These are phyloP conservation scores for Suhomyces wounanorum DNA, from an alignment of 1,139 yeast genomes.

Conservation along the genomic window DNA sequence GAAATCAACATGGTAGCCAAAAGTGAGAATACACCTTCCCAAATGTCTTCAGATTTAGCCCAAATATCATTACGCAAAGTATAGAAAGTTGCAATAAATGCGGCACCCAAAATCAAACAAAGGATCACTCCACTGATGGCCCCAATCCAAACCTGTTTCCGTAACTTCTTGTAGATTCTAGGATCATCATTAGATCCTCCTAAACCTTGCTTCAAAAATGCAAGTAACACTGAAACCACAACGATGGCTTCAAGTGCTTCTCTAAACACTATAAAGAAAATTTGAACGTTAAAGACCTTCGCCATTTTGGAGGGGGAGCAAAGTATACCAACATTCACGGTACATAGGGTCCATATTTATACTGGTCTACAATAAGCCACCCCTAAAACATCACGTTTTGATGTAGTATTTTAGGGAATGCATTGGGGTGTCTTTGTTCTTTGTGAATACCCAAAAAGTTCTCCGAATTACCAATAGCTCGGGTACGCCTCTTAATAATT, in stretches of 20 bases:
- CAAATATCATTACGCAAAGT: constrained; percentile 25
- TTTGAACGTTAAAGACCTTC: constrained; percentile 53
- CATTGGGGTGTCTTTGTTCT: not conserved
- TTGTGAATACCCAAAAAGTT: not conserved
- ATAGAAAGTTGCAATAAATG: constrained; percentile 28
- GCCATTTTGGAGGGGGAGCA: constrained; percentile 26
- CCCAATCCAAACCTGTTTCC: constrained; percentile 32
- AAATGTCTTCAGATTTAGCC: constrained; percentile 28
- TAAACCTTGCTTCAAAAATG: constrained; percentile 85
- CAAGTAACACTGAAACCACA: constrained; percentile 84
- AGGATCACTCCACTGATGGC: constrained; percentile 24
- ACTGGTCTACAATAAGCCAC: not conserved
- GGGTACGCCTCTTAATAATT: not conserved
- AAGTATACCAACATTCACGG: not conserved
- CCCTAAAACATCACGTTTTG: not conserved
- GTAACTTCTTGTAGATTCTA: constrained; percentile 57
- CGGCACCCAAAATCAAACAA: constrained; percentile 28
- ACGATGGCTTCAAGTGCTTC: constrained; percentile 90
- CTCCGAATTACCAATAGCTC: not conserved
- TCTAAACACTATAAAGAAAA: constrained; percentile 85
- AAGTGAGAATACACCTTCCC: constrained; percentile 32
- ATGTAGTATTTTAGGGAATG: not conserved
- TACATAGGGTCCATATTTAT: not conserved
- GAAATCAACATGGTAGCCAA: constrained; percentile 30
- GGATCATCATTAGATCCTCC: constrained; percentile 55